Base-by-base conservation (phyloP, 352 stramenopile species). In the Phytophthora aleatoria region DNA sequence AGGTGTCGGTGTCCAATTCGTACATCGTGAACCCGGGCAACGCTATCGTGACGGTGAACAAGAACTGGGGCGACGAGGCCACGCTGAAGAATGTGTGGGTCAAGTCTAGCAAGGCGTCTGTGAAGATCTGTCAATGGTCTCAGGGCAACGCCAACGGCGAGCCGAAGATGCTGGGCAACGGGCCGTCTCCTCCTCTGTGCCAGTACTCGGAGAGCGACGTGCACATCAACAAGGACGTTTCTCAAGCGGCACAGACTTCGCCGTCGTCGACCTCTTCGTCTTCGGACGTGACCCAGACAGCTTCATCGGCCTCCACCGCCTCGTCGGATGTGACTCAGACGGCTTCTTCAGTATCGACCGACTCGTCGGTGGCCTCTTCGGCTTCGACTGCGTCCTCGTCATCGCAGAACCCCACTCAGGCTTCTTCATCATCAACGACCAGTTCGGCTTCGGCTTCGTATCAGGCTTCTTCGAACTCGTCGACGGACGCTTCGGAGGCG, bases 41-140 rank as follows among this genome's bases (percentile, higher is more conserved):
- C 28, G 41, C 77, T 20, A 72, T 83, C 27, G 58, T 38, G 50
- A 77, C 74, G 2, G 71, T 79, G 41, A 80, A 80, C 63, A 53
- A 70, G 49, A 81, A 83, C 64, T 73, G 67, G 47, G 61, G 50
- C 6, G 75, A 85, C 42, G 44, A 76, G 24, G 72, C 72, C 41
- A 77, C 64, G 38, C 48, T 80, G n/a, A 83, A 65, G 26, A 76
- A 83, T 56, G 62, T 85, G n/a, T 39, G 47, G 33, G 12, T 63
- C 13, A 63, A 63, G 35, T 60, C 58, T 5, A 50, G 49, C 13
- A 52, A 49, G 33, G 55, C 49, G 31, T 55, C 26, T 15, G 58
- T 66, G 35, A 62, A 69, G 53, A 39, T 78, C 9, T 81, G 73
- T 20, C 57, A 54, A 27, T 81, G 71, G 70, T 77, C 67, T 24